Evolutionary conservation across 2,329 filamentous ascomycete genomes (phyloP).

Genomic region (Calonectria multiphialidica): DNA sequence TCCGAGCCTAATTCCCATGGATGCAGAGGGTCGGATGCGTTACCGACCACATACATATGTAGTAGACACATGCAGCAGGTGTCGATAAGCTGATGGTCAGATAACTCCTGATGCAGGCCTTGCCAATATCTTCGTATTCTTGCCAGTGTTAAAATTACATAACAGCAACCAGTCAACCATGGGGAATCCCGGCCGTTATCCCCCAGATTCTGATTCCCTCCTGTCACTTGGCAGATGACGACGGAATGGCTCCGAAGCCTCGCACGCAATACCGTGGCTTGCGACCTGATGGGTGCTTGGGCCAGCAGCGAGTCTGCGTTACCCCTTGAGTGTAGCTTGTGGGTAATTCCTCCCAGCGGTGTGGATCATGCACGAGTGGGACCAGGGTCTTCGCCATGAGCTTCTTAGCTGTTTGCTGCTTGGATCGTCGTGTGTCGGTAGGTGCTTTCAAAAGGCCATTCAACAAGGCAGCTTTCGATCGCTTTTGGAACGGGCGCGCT

Average conservation of each 20-base stretch:
- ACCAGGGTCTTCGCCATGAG: not conserved
- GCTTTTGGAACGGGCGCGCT: not conserved
- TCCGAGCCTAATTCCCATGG: not conserved
- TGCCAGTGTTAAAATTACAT: not conserved
- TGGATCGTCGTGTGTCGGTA: not conserved
- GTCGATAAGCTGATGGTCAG: not conserved
- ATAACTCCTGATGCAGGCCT: not conserved
- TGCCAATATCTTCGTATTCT: not conserved
- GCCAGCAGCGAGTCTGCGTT: not conserved
- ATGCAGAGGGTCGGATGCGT: not conserved
- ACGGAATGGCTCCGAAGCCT: not conserved
- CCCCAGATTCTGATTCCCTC: not conserved
- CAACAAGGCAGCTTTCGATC: not conserved
- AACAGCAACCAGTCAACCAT: not conserved
- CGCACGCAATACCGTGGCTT: not conserved
- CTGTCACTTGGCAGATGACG: not conserved
- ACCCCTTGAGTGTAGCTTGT: not conserved
- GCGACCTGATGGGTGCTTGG: not conserved
- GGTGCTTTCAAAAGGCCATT: not conserved
- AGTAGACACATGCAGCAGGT: not conserved
- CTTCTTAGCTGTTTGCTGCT: not conserved
- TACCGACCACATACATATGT: not conserved
- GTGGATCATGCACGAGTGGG: not conserved
- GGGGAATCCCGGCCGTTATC: not conserved
- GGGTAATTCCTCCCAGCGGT: not conserved